A percentile compares a stretch with the other conserved stretches of the same genome.
These are phyloP conservation scores for Colletotrichum truncatum DNA, from an alignment of 2,329 filamentous ascomycete genomes.

Conservation along the genomic window DNA sequence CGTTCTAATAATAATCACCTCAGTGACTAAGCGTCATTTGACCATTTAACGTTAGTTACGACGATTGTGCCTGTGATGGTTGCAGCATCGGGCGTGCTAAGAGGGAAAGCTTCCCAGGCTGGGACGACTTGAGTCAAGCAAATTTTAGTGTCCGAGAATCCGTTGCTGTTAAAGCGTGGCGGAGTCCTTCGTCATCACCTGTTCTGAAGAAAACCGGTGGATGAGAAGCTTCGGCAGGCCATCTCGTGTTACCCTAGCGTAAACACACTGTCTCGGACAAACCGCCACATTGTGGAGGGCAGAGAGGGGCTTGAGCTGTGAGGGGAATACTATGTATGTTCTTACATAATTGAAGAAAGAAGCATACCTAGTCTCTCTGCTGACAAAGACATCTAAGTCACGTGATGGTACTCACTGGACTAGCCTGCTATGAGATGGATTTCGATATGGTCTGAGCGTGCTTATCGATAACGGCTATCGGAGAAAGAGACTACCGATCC, in stretches of 20 bases:
- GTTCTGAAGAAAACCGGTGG: slow-evolving; percentile 19
- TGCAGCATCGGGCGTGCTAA: neutral
- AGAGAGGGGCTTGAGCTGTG: neutral
- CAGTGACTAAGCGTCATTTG: slow-evolving; percentile 20
- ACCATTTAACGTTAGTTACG: slow-evolving; percentile 12
- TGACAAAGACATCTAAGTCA: too few species aligned
- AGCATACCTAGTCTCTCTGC: too few species aligned
- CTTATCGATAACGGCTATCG: slow-evolving; percentile 30
- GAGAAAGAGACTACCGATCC: slow-evolving; percentile 26
- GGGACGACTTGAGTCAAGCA: slow-evolving; percentile 1
- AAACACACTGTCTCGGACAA: slow-evolving; percentile 25
- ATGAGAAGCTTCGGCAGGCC: slow-evolving; percentile 16
- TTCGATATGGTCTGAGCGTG: slow-evolving; percentile 13
- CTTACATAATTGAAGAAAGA: too few species aligned
- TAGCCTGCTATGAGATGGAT: too few species aligned
- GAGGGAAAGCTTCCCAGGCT: neutral
- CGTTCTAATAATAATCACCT: slow-evolving; percentile 24
- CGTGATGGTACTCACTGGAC: too few species aligned
- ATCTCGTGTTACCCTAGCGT: slow-evolving; percentile 25
- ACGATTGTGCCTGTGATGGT: slow-evolving; percentile 13
- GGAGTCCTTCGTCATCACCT: slow-evolving; percentile 18
- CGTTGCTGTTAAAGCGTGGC: slow-evolving; percentile 16
- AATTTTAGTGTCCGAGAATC: neutral
- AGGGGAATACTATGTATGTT: too few species aligned
- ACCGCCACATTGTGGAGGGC: slow-evolving; percentile 15